phyloP scores from a whole-genome alignment of 1,139 yeast species.

The Diutina neorugosa region DNA sequence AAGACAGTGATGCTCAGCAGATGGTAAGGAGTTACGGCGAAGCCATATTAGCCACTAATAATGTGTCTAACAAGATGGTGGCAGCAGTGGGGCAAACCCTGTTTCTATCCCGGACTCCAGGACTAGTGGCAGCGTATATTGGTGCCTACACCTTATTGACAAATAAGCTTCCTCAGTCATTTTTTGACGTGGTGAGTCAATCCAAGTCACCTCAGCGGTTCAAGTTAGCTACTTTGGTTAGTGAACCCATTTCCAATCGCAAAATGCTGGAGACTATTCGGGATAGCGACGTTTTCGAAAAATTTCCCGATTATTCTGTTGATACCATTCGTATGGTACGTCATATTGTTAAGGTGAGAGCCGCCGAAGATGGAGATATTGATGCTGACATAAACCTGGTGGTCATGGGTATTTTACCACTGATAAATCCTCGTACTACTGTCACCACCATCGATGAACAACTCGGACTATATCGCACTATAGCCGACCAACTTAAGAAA shows the following conservation, averaged over 20 bases:
- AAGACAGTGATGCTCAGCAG: neutral
- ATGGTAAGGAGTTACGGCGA: neutral
- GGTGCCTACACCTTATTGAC: neutral
- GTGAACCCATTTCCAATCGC: neutral
- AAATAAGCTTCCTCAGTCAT: neutral
- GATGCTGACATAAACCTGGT: too few relatives aligned
- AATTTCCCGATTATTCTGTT: neutral
- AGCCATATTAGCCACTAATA: neutral
- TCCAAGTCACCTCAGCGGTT: neutral
- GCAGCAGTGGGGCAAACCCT: neutral
- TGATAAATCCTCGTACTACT: neutral
- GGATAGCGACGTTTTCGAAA: neutral
- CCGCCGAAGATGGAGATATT: neutral
- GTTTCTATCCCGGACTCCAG: neutral
- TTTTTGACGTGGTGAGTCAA: neutral
- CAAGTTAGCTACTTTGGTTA: too few relatives aligned
- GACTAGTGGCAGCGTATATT: neutral
- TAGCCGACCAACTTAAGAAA: neutral
- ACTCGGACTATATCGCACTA: neutral
- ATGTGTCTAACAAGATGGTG: neutral
- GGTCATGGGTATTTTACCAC: neutral
- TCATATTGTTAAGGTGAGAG: neutral
- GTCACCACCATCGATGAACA: neutral
- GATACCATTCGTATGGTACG: neutral
- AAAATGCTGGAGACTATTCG: neutral